Percentiles rank a stretch among this genome's conserved stretches.
Evolutionary conservation across 2,329 filamentous ascomycete genomes (phyloP).

Genomic region (Apiospora kogelbergensis): DNA sequence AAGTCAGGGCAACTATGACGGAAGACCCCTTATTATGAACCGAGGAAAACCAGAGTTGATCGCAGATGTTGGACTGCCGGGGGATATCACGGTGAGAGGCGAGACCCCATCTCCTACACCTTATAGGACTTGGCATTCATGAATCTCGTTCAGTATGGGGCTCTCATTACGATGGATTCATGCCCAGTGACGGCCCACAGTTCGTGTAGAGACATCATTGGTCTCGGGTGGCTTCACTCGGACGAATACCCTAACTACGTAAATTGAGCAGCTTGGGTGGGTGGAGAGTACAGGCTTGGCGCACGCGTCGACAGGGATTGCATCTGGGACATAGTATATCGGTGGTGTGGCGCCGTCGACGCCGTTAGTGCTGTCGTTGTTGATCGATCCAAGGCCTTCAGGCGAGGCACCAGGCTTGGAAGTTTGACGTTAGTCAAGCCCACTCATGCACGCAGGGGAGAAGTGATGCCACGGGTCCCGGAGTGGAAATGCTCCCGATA

Average conservation of each 20-base stretch:
- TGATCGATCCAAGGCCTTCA: not conserved
- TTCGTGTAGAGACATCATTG: not conserved
- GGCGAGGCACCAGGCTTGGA: not conserved
- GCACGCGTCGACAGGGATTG: not conserved
- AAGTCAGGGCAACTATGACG: not conserved
- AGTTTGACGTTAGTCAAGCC: not conserved
- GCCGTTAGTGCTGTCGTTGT: not conserved
- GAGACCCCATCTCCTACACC: not conserved
- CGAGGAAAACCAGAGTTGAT: not conserved
- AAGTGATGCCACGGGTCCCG: not conserved
- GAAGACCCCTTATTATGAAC: not conserved
- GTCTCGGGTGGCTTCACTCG: not conserved
- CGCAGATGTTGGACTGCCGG: not conserved
- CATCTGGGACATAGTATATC: not conserved
- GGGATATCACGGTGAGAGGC: not conserved
- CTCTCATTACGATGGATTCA: not conserved
- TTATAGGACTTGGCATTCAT: not conserved
- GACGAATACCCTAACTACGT: not conserved
- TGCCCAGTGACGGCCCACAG: not conserved
- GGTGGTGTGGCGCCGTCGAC: not conserved
- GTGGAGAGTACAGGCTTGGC: not conserved
- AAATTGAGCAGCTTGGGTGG: not conserved
- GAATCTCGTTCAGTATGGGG: not conserved
- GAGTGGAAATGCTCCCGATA: not conserved
- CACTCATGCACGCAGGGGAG: not conserved